phyloP scores from a whole-genome alignment of 176 grass and related monocot species.

The Oryza rufipogon region DNA sequence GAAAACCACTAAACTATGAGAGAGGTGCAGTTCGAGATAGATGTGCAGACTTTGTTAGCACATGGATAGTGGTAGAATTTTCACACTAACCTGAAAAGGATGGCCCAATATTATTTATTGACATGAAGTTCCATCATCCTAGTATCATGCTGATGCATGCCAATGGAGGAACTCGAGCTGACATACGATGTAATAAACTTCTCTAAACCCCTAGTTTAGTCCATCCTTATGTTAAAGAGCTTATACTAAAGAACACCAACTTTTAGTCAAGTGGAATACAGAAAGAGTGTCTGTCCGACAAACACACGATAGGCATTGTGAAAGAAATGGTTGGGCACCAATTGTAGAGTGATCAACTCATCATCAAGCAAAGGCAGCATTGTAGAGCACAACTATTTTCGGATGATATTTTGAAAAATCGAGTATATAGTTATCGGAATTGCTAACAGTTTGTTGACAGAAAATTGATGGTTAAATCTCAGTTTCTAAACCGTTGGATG shows the following conservation, averaged over 20 bases:
- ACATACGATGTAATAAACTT: constrained; percentile 25
- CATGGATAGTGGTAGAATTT: constrained; percentile 10
- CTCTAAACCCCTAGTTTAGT: constrained; percentile 21
- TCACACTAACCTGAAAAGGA: constrained; percentile 32
- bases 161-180: constrained; percentile 17
- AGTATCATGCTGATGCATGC: constrained; percentile 22
- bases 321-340: constrained; percentile 28
- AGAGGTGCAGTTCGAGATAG: constrained; percentile 35
- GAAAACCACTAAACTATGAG: background rate
- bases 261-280: background rate
- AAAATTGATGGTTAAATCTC: no score
- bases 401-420: background rate
- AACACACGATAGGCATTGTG: background rate
- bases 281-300: constrained; percentile 16
- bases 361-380: background rate
- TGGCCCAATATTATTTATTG: constrained; percentile 16
- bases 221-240: background rate
- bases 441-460: no score
- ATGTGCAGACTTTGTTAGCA: constrained; percentile 24
- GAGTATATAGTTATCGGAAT: background rate
- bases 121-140: constrained; percentile 1
- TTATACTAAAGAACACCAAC: background rate
- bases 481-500: no score
- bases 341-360: background rate
- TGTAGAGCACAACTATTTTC: background rate